Evolutionary conservation across 1,284 basidiomycete genomes (phyloP).

Genomic region (Golubevia pallescens): DNA sequence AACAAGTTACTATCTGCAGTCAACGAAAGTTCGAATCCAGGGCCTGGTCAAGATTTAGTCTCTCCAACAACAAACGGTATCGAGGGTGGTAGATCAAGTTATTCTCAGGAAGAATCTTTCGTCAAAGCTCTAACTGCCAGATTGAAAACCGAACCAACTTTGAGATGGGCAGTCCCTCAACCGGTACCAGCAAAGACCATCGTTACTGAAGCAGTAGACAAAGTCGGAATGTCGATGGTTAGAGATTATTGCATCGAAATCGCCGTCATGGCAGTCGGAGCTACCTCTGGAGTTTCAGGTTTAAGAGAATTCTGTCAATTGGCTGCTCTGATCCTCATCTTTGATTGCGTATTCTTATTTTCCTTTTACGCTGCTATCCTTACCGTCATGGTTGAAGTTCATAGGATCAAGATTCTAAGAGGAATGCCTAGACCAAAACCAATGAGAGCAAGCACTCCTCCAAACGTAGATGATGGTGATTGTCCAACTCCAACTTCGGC

Average conservation of each 20-base stretch:
- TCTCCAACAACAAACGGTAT: not conserved
- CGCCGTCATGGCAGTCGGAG: constrained; percentile 83
- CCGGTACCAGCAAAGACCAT: constrained; percentile 51
- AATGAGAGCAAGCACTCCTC: constrained; percentile 32
- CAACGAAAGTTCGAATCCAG: not conserved
- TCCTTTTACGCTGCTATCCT: constrained; percentile 89
- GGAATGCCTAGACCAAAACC: constrained; percentile 52
- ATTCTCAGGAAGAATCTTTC: constrained; percentile 52
- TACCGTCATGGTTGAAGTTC: constrained; percentile 80
- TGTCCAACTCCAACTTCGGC: constrained; percentile 38
- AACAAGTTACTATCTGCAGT: constrained; percentile 1
- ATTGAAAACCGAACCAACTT: constrained; percentile 46
- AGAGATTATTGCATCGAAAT: constrained; percentile 93
- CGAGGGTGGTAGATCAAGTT: not conserved
- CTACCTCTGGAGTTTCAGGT: constrained; percentile 84
- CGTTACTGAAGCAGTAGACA: constrained; percentile 63
- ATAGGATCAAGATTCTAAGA: constrained; percentile 71
- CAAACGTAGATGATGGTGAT: constrained; percentile 52
- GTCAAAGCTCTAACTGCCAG: constrained; percentile 58
- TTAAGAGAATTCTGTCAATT: constrained; percentile 93
- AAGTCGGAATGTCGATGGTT: constrained; percentile 81
- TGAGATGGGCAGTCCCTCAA: constrained; percentile 30
- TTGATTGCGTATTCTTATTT: constrained; percentile 87
- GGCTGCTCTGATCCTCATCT: constrained; percentile 80
- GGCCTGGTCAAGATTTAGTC: not conserved